These are phyloP conservation scores for Pythium myriotylum DNA, from an alignment of 352 stramenopile species.

Conservation along the genomic window DNA sequence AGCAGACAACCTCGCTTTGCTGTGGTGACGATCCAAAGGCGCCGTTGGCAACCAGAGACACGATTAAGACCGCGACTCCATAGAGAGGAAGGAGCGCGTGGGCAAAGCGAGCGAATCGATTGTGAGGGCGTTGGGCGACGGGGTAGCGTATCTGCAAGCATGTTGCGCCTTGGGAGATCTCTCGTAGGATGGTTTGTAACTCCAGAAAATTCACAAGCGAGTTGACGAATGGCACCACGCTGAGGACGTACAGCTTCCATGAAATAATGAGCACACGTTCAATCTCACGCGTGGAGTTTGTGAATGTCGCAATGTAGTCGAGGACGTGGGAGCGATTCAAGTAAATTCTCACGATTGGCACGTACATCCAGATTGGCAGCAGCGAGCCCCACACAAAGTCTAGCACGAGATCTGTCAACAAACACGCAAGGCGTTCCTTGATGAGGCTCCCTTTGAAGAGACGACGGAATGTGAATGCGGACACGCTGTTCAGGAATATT, in stretches of 20 bases:
- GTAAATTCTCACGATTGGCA: conserved; percentile 16
- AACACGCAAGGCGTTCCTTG: conserved; percentile 8
- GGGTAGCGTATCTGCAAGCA: conserved; percentile 4
- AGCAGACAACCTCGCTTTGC: not conserved
- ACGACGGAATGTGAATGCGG: not conserved
- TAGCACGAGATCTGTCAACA: conserved; percentile 9
- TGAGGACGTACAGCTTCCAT: conserved; percentile 5
- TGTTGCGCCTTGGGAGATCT: not conserved
- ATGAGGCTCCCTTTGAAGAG: conserved; percentile 2
- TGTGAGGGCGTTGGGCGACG: not conserved
- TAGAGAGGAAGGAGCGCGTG: conserved; percentile 6
- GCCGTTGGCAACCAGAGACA: not conserved
- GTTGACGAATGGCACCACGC: conserved; percentile 13
- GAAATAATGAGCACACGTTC: conserved; percentile 17
- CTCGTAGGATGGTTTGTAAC: conserved; percentile 1
- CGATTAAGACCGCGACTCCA: conserved; percentile 1
- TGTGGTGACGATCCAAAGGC: not conserved
- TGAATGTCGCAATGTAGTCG: conserved; percentile 2
- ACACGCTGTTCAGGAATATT: conserved; percentile 17
- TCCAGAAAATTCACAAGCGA: conserved; percentile 8
- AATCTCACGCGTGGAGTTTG: not conserved
- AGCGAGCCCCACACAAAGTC: conserved; percentile 22
- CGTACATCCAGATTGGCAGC: conserved; percentile 26
- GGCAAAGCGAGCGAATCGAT: not conserved
- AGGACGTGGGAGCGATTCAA: not conserved